Evolutionary conservation across 169 alveolate species (phyloP).

Genomic region (Cyclospora cayetanensis): DNA sequence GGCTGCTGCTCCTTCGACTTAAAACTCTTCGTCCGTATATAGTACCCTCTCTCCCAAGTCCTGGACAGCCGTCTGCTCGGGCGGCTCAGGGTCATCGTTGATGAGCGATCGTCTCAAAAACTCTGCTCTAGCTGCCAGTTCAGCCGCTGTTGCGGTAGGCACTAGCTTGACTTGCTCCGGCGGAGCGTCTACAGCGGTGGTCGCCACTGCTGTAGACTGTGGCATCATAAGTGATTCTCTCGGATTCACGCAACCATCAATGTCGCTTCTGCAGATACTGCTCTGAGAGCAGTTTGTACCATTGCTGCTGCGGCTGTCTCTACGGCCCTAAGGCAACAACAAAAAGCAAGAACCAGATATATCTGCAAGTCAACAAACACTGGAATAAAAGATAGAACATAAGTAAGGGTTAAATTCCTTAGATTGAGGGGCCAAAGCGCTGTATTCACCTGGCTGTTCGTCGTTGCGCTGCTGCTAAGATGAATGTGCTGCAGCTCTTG

Average conservation of each 20-base stretch:
- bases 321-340: constrained; percentile 3
- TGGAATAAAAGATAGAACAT: not conserved
- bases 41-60: constrained; percentile 62
- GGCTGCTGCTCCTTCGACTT: too few species aligned
- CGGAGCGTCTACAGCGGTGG: not conserved
- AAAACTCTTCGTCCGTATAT: constrained; percentile 60
- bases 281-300: not conserved
- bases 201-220: constrained; percentile 26
- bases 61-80: not conserved
- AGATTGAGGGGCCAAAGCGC: too few species aligned
- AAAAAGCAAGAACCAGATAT: not conserved
- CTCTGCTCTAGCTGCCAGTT: constrained; percentile 55
- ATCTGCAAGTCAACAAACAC: not conserved
- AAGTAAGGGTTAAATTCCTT: not conserved
- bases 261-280: constrained; percentile 7
- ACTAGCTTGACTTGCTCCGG: constrained; percentile 30
- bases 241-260: not conserved
- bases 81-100: constrained; percentile 71
- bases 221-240: not conserved
- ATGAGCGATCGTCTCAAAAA: constrained; percentile 41
- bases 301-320: constrained; percentile 43
- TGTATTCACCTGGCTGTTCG: constrained; percentile 17
- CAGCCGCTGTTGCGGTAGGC: constrained; percentile 57
- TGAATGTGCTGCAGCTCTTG: constrained; percentile 22
- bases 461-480: not conserved